Conservation (phyloP, 2,329 filamentous ascomycete species). For the Gliomastix tumulicola region DNA sequence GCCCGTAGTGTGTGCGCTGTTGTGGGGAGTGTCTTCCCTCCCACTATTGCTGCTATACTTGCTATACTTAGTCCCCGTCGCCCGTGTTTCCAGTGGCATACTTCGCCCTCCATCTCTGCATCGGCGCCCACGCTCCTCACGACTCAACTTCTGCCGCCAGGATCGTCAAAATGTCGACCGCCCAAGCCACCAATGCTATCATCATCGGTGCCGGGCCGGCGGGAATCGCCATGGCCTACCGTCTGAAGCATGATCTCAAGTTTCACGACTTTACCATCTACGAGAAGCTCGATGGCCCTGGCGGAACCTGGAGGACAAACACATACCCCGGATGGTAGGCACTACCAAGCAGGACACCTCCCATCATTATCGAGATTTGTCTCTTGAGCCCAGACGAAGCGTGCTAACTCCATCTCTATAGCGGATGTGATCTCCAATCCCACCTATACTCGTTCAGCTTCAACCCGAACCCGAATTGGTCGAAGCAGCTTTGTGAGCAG, state of each 20-base stretch:
- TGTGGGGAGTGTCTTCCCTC: no score
- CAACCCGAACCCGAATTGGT: constrained; percentile 29
- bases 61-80: constrained; percentile 37
- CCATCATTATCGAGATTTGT: neutral
- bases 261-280: constrained; percentile 13
- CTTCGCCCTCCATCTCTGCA: constrained; percentile 42
- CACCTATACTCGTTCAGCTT: constrained; percentile 34
- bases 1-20: no score
- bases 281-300: constrained; percentile 11
- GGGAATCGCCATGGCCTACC: constrained; percentile 12
- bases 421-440: constrained; percentile 9
- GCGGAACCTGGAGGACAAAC: constrained; percentile 12
- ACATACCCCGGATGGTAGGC: constrained; percentile 9
- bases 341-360: no score
- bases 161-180: no score
- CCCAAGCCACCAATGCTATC: constrained; percentile 7
- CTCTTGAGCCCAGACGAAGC: neutral
- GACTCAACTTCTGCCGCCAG: no score
- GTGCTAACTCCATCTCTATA: neutral
- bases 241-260: constrained; percentile 11
- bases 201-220: constrained; percentile 14
- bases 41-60: no score
- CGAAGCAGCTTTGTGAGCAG: constrained; percentile 22
- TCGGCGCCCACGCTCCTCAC: no score
- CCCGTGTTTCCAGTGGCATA: constrained; percentile 31